Percentiles rank a stretch among this genome's conserved stretches.
Conservation (phyloP, 768 basidiomycete genomes). For the Collybiopsis confluens region DNA sequence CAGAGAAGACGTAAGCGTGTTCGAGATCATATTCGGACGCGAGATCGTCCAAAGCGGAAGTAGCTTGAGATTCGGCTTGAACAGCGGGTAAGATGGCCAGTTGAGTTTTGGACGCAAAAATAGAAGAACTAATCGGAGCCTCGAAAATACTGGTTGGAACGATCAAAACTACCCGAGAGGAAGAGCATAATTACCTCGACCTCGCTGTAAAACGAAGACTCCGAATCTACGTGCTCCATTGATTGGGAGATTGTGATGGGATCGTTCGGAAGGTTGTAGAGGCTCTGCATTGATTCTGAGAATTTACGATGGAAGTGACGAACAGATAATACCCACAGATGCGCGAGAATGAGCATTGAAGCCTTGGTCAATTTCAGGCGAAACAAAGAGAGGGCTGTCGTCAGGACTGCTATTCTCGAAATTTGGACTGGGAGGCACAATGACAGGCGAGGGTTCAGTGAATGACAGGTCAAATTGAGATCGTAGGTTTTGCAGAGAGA, state of each 20-base stretch:
- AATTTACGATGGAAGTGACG: not conserved
- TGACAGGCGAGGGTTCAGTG: not conserved
- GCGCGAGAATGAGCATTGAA: constrained; percentile 3
- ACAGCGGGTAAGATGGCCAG: not conserved
- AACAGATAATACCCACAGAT: not conserved
- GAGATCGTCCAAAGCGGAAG: constrained; percentile 20
- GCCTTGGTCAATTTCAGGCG: not conserved
- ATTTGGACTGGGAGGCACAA: not conserved
- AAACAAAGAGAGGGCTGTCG: not conserved
- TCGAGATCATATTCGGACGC: constrained; percentile 7
- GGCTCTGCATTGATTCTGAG: not conserved
- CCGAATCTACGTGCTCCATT: not conserved
- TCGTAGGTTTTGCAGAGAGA: not conserved
- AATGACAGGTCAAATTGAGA: not conserved
- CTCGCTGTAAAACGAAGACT: not conserved
- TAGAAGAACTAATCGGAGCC: constrained; percentile 15
- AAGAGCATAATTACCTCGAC: not conserved
- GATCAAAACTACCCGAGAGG: not conserved
- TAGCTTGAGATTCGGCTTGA: constrained; percentile 25
- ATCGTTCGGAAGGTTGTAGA: constrained; percentile 6
- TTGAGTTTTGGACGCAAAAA: not conserved
- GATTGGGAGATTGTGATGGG: constrained; percentile 3
- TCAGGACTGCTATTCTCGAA: not conserved
- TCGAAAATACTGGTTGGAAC: not conserved
- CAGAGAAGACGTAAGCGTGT: constrained; percentile 7